These are phyloP conservation scores for Vigna unguiculata DNA, from an alignment of 306 rosid species.

Conservation along the genomic window DNA sequence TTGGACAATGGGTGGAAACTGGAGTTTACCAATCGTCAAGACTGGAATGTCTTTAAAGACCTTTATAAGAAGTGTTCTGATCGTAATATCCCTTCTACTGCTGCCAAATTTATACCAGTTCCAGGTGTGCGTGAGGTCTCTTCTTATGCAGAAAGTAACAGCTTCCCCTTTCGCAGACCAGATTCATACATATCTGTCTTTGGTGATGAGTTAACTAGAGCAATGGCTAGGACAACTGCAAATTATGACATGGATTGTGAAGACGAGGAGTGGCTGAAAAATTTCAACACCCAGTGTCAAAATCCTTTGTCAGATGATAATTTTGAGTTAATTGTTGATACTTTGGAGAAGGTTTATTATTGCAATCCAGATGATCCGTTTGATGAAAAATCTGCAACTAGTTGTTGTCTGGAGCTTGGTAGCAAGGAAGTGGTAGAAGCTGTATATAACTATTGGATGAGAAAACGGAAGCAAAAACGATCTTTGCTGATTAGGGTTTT, in stretches of 20 bases:
- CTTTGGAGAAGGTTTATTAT: conserved; percentile 73
- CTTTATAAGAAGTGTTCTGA: conserved; percentile 84
- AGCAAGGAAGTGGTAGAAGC: conserved; percentile 63
- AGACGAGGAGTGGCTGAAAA: conserved; percentile 80
- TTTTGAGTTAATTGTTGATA: conserved; percentile 79
- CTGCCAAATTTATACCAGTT: conserved; percentile 68
- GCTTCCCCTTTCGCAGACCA: conserved; percentile 56
- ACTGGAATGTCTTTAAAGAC: conserved; percentile 76
- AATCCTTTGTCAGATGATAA: conserved; percentile 63
- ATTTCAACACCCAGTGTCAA: conserved; percentile 55
- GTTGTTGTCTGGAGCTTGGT: conserved; percentile 57
- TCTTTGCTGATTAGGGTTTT: conserved; percentile 66
- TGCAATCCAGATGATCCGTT: conserved; percentile 61
- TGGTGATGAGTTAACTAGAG: conserved; percentile 75
- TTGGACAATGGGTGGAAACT: conserved; percentile 71
- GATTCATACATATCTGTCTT: conserved; percentile 63
- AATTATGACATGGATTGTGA: conserved; percentile 89
- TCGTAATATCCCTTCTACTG: conserved; percentile 54
- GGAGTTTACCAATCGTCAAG: conserved; percentile 70
- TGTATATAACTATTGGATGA: conserved; percentile 71
- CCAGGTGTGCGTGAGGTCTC: conserved; percentile 75
- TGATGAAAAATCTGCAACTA: conserved; percentile 58
- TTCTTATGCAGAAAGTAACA: conserved; percentile 54
- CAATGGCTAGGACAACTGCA: conserved; percentile 63
- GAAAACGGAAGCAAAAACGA: conserved; percentile 71